Conservation (phyloP, 169 alveolate species). For the Toxoplasma gondii region DNA sequence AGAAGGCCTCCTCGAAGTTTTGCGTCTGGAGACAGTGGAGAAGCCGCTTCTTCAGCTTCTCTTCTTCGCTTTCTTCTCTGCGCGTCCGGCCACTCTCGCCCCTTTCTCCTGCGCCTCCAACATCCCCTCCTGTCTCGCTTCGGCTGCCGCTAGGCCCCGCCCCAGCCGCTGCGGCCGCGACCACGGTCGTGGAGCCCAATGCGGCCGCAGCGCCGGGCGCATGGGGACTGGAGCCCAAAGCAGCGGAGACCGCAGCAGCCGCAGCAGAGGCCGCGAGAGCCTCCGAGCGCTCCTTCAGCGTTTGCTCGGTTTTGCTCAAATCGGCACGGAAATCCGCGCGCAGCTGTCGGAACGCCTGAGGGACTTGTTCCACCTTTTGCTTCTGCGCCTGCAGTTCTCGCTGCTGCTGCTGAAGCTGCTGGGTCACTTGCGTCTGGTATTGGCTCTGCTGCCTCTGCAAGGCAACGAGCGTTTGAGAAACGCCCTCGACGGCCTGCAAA, state of each 20-base stretch:
- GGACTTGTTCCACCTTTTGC: slow-evolving; percentile 23
- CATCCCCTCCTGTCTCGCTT: neutral
- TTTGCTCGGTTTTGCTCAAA: neutral
- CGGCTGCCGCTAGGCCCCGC: neutral
- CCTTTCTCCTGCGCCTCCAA: neutral
- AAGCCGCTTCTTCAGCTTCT: neutral
- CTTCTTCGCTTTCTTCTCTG: neutral
- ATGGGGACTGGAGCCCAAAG: neutral
- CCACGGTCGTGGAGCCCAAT: neutral
- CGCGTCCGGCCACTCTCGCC: slow-evolving; percentile 16
- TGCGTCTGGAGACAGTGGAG: neutral
- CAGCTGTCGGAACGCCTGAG: neutral
- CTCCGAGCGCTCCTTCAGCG: neutral
- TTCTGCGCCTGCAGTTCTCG: slow-evolving; percentile 22
- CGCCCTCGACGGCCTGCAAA: neutral
- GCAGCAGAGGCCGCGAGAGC: slow-evolving; percentile 10
- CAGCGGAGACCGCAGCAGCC: neutral
- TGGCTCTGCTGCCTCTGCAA: slow-evolving; percentile 24
- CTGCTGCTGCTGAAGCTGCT: slow-evolving; percentile 36
- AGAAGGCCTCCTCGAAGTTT: slow-evolving; percentile 25
- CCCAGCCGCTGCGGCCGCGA: neutral
- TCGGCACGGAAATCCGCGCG: neutral
- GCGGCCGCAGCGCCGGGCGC: neutral
- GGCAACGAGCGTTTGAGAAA: neutral
- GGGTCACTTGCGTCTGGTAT: slow-evolving; percentile 11